Percentiles rank a stretch among this genome's conserved stretches.
phyloP scores from a whole-genome alignment of 352 stramenopile species.

The Phytophthora pisi region DNA sequence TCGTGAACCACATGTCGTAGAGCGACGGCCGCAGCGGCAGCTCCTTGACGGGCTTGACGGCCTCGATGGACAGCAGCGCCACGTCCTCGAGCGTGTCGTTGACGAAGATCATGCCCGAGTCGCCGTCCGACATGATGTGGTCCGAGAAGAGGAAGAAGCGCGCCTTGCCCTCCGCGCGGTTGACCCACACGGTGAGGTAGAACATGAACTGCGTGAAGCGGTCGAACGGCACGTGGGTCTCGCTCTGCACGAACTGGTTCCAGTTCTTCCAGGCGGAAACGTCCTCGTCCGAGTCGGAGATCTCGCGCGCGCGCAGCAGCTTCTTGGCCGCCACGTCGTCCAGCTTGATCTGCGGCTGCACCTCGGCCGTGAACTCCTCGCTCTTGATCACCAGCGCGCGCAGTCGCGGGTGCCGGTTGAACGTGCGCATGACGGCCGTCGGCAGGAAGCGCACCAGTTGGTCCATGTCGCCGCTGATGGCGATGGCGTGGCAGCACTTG shows the following conservation, averaged over 20 bases:
- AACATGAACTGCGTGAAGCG: slow-evolving; percentile 57
- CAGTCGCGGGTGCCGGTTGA: slow-evolving; percentile 67
- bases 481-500: slow-evolving; percentile 44
- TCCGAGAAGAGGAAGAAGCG: slow-evolving; percentile 63
- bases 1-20: slow-evolving; percentile 47
- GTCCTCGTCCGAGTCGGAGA: slow-evolving; percentile 29
- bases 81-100: slow-evolving; percentile 50
- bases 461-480: slow-evolving; percentile 41
- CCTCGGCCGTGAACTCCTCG: slow-evolving; percentile 45
- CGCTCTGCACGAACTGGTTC: slow-evolving; percentile 40
- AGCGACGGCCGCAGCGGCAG: slow-evolving; percentile 43
- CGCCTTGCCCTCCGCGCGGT: slow-evolving; percentile 28
- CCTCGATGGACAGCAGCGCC: slow-evolving; percentile 41
- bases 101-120: slow-evolving; percentile 52
- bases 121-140: slow-evolving; percentile 64
- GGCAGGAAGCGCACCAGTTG: slow-evolving; percentile 54
- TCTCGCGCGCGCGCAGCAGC: slow-evolving; percentile 38
- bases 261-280: slow-evolving; percentile 33
- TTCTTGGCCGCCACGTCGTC: slow-evolving; percentile 38
- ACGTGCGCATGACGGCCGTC: slow-evolving; percentile 53
- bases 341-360: slow-evolving; percentile 44
- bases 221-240: slow-evolving; percentile 45
- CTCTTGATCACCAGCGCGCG: slow-evolving; percentile 42
- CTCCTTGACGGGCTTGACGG: background rate
- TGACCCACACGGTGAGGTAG: slow-evolving; percentile 50